Conservation (phyloP, 2,329 filamentous ascomycete species). For the Cordyceps militaris region DNA sequence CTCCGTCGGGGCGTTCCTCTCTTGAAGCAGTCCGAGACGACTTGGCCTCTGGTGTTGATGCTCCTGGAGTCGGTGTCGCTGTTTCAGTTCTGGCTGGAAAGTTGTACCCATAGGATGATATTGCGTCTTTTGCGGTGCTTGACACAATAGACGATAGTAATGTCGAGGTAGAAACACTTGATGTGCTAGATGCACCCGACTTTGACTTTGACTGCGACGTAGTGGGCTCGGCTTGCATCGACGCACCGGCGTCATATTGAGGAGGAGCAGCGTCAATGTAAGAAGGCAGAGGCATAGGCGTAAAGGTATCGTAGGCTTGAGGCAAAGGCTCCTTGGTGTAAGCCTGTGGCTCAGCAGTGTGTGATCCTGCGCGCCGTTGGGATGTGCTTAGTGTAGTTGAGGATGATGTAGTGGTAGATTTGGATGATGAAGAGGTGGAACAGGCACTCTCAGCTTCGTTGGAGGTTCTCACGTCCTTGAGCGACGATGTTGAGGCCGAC, state of each 20-base stretch:
- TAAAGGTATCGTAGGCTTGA: constrained; percentile 4
- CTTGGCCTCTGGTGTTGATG: background rate
- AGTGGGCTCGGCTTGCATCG: background rate
- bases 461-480: background rate
- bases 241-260: background rate
- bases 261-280: background rate
- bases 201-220: background rate
- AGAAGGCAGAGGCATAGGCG: constrained; percentile 1
- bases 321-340: background rate
- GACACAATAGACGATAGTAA: background rate
- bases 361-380: background rate
- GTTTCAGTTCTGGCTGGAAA: background rate
- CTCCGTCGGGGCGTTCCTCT: background rate
- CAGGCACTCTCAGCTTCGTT: background rate
- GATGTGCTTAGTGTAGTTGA: background rate
- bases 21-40: background rate
- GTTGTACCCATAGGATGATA: constrained; percentile 5
- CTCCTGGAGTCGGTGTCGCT: background rate
- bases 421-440: background rate
- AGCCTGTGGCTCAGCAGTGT: background rate
- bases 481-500: background rate
- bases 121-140: background rate
- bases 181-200: background rate
- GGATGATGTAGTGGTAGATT: background rate
- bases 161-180: background rate